Evolutionary conservation across 495 filamentous ascomycete species (phyloP), one percentile per base, ranked within the genome.

Genomic region (Tuber aestivum): DNA sequence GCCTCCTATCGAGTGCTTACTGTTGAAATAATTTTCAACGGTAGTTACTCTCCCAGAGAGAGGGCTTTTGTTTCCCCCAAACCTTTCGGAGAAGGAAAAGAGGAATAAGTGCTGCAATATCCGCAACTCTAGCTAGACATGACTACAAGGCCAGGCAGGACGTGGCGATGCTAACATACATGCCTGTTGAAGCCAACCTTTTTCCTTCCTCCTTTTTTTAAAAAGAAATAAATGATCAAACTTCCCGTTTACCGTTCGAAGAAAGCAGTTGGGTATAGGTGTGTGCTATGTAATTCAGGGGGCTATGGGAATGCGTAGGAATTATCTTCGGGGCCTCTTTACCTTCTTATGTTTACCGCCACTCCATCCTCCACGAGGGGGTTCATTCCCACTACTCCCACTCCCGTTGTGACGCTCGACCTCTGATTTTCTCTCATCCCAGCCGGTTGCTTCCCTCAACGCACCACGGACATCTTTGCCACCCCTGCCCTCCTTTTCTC

Each of bases 401-500:
- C 74, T 75, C 44, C 76, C 72, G 23, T 42, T 40, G 9, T 72
- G 70, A 48, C 78, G 78, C 41, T 79, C 78, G 6, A 42, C 45
- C 68, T 79, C 78, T 50, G 72, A 69, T 44, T 79, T 76, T 71
- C 78, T 79, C 56, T 75, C 78, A 72, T 79, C 78, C 78, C 78
- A 79, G 40, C 76, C 78, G 61, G 77, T 74, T 37, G 78, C 78
- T 79, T 79, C 77, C 20, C 78, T 79, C 35, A 78, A 48, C 40
- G 78, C 78, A 41, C 78, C 78, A 72, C 78, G 78, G 68, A 79
- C 78, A 73, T 79, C 78, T 61, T 73, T 74, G 48, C 78, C 78
- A 18, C 78, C 73, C 73, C 78, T 79, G 78, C 78, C 78, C 78
- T 79, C 78, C 78, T 79, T 79, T 79, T 79, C 78, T 79, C 75